Base-by-base conservation (phyloP, 768 basidiomycete species). In the Rhodosporidiobolus sp. region DNA sequence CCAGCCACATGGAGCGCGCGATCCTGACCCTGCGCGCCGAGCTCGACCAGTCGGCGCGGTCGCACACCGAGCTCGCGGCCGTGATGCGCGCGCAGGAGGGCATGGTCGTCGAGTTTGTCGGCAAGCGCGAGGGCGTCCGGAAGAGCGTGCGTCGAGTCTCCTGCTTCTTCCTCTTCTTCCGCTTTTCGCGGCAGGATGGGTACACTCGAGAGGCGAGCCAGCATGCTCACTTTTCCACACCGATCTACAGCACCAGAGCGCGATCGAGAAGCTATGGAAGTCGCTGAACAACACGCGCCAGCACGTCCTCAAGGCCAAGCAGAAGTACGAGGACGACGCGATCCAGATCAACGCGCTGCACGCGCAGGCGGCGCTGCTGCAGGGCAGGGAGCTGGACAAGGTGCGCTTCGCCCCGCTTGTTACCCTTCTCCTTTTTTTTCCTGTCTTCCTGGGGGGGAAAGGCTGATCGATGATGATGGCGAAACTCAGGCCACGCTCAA, bases 251-350 rank as follows among this genome's bases (percentile, higher is more conserved):
- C 79, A 80, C 62, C 92, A 95, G 79, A 80, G 85, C 1, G 84
- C 83, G 46, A 88, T 97, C 77, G 95, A 98, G 83, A 94, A 94
- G 81, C 86, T 89, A 77, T 94, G 88, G 85, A 94, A 93, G 82
- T 85, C 86, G 58, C 95, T 96, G 80, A 89, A 91, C 78, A 86
- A 88, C 9, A 92, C 94, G 74, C 92, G 95, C 78, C 84, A 85
- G 19, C 88, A 94, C 75, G 93, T 96, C 55, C 84, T 84, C 77
- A 93, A 93, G 80, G 91, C 96, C 4, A 87, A 90, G 72, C 92
- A 94, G 80, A 92, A 93, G 79, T 98, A 97, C 82, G 92, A 96
- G 81, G 84, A 85, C 60, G 95, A 98, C 78, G 95, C 94, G 80
- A 83, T 94, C 28, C 87, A 89, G 60, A 94, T 97, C 84, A 97